Conservation (phyloP, 495 filamentous ascomycete species). For the Acidomyces sp. region DNA sequence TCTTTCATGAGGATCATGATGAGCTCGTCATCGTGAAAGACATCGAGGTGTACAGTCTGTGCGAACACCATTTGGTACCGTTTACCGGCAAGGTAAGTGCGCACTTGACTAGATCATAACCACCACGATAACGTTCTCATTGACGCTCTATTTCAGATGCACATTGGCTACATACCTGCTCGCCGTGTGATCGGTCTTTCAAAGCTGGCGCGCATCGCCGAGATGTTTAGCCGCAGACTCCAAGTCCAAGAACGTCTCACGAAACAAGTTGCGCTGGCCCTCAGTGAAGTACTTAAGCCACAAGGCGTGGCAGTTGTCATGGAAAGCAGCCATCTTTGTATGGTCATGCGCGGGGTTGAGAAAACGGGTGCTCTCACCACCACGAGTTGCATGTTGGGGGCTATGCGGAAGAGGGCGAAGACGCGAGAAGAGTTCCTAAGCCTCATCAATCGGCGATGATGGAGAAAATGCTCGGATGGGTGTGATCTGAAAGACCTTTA, state of each 20-base stretch:
- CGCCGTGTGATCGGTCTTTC: conserved; percentile 82
- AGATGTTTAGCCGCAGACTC: conserved; percentile 87
- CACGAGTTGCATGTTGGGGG: conserved; percentile 90
- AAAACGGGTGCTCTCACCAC: conserved; percentile 79
- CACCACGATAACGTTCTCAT: background rate
- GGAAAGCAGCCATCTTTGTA: conserved; percentile 95
- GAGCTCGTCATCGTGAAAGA: conserved; percentile 97
- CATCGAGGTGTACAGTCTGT: conserved; percentile 89
- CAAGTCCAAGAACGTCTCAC: conserved; percentile 95
- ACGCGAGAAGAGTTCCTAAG: conserved; percentile 89
- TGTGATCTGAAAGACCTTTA: background rate
- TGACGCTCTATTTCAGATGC: conserved; percentile 48
- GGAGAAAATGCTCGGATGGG: background rate
- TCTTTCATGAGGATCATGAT: conserved; percentile 94
- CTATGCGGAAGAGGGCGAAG: conserved; percentile 83
- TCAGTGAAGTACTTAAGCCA: conserved; percentile 86
- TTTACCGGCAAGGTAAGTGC: conserved; percentile 73
- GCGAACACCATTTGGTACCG: conserved; percentile 95
- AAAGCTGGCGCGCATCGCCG: conserved; percentile 86
- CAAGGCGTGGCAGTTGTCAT: conserved; percentile 92
- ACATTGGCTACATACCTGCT: conserved; percentile 92
- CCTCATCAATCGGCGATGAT: conserved; percentile 48
- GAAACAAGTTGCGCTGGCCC: conserved; percentile 87
- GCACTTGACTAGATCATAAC: background rate
- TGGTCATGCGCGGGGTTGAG: conserved; percentile 91